Conservation (phyloP, 352 stramenopile genomes). For the Globisporangium echinulatum region DNA sequence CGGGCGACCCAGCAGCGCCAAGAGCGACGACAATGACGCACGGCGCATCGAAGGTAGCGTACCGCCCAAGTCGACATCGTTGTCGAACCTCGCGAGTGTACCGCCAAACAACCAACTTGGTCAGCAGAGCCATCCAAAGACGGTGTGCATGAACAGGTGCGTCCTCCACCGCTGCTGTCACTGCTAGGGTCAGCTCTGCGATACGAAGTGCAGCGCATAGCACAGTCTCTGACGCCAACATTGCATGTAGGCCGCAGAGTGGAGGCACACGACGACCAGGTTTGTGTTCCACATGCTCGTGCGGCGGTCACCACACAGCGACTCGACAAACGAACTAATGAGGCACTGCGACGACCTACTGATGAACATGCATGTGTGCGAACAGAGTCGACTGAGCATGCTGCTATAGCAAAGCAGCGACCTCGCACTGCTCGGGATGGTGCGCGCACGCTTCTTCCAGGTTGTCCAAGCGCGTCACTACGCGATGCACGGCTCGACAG, state of each 20-base stretch:
- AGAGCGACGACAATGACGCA: conserved; percentile 7
- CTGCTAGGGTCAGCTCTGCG: too few relatives aligned
- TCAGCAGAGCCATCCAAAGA: conserved; percentile 5
- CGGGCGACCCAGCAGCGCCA: conserved; percentile 1
- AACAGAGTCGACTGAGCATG: conserved; percentile 3
- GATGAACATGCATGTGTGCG: neutral
- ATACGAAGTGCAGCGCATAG: too few relatives aligned
- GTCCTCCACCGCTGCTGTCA: too few relatives aligned
- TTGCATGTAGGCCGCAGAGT: conserved; percentile 34
- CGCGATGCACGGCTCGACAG: conserved; percentile 6
- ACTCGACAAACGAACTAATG: neutral
- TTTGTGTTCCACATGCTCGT: conserved; percentile 1
- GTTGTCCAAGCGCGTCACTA: neutral
- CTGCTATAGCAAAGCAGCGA: conserved; percentile 24
- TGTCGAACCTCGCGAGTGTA: neutral
- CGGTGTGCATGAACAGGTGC: conserved; percentile 11
- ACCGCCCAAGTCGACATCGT: neutral
- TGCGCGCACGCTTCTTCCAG: conserved; percentile 11
- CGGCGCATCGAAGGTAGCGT: conserved; percentile 1
- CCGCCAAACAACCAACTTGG: conserved; percentile 12
- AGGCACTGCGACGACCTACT: neutral
- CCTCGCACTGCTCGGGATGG: conserved; percentile 47
- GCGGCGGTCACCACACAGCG: neutral
- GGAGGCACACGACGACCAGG: conserved; percentile 33
- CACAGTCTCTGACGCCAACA: neutral